Conservation (phyloP, 441 rosid species). For the Lepidium campestre region DNA sequence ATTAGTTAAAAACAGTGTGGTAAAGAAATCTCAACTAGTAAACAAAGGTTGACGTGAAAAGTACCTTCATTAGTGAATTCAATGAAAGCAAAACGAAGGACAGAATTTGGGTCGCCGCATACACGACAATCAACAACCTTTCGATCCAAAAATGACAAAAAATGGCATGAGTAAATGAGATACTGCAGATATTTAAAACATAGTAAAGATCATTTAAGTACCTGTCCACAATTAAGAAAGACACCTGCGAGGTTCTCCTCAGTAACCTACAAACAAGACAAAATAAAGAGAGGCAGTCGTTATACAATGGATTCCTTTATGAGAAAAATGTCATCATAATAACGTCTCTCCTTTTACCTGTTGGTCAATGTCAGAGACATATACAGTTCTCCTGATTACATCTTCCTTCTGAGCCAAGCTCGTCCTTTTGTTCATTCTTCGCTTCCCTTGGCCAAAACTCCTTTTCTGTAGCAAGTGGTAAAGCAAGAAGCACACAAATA, state of each 20-base stretch:
- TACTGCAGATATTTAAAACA: neutral
- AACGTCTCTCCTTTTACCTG: conserved; percentile 37
- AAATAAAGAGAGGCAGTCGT: conserved; percentile 5
- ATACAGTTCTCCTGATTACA: conserved; percentile 82
- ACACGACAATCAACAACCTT: conserved; percentile 96
- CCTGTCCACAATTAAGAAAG: conserved; percentile 85
- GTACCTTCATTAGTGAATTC: conserved; percentile 87
- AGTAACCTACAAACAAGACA: conserved; percentile 49
- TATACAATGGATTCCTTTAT: neutral
- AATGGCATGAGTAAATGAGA: neutral
- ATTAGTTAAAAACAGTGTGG: conserved; percentile 6
- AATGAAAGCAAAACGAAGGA: conserved; percentile 81
- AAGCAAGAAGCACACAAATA: conserved; percentile 8
- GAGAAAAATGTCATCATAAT: neutral
- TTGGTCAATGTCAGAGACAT: conserved; percentile 87
- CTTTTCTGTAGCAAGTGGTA: conserved; percentile 44
- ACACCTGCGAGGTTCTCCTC: conserved; percentile 94
- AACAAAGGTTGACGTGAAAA: neutral
- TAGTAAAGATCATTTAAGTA: conserved; percentile 21
- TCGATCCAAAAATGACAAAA: neutral
- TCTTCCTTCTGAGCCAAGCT: conserved; percentile 86
- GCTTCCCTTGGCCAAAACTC: conserved; percentile 50
- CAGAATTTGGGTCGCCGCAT: conserved; percentile 91
- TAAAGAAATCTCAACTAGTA: neutral
- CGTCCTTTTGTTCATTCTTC: conserved; percentile 69